Evolutionary conservation across 2,329 filamentous ascomycete species (phyloP), one percentile per base, ranked within the genome.

Genomic region (Aspergillus calidoustus): DNA sequence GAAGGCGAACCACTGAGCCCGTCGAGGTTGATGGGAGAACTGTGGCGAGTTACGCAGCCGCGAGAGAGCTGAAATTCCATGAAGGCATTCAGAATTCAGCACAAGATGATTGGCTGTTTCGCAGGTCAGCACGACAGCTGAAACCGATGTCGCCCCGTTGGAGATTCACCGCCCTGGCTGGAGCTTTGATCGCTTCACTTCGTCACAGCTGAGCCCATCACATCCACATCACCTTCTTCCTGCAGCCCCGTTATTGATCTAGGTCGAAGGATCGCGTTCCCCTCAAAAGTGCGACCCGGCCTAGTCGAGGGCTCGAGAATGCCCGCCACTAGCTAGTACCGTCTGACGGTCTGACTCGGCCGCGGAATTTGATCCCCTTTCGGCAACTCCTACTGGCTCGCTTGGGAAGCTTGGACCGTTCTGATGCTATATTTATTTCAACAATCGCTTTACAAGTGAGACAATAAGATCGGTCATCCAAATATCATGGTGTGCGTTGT

Each of bases 1-100:
- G 34, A 57, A 47, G 47, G 47, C 55, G 47, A 57, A 44, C 55
- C 47, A 49, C 30, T 49, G 47, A 57, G 31, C 47, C 47, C 49
- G 46, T 57, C 54, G n/a, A 41, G 31, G 19, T 41, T 41, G 34
- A 15, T 41, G 34, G 34, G 34, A 41, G 34, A 30, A 43, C 46
- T 43, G 54, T 51, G 55, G 55, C 55, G 48, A 52, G 23, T 28
- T 57, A 13, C 34, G 31, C 38, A 25, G 30, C 17, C 48, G 11
- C 25, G 25, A 44, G 34, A 44, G 34, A 57, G 48, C 55, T 57
- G 55, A 57, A 57, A 28, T 47, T 13, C 48, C 31, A 7, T 11
- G 48, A 51, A 9, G 48, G 28, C 19, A 28, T 51, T n/a, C 25
- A 31, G 48, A n/a, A 51, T 51, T 51, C 25, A 28, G 15, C 19